These are phyloP conservation scores for Naganishia albida DNA, from an alignment of 1,284 basidiomycete genomes.

Conservation along the genomic window DNA sequence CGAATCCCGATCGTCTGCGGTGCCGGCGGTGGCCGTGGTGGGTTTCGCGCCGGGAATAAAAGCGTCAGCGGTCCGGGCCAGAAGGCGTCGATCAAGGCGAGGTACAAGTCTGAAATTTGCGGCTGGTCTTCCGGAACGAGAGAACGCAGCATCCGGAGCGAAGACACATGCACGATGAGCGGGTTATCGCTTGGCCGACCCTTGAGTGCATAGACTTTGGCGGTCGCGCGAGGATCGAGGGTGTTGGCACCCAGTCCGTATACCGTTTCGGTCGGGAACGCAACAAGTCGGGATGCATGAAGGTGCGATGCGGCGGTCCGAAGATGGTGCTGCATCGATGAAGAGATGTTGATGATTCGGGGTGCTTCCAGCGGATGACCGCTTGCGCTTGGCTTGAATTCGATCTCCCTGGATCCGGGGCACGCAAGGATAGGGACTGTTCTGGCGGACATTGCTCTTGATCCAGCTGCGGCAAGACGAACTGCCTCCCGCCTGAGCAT, in stretches of 20 bases:
- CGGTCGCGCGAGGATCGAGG: conserved; percentile 63
- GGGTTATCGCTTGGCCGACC: conserved; percentile 95
- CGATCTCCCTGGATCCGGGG: neutral
- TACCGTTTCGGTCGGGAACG: conserved; percentile 97
- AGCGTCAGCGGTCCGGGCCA: conserved; percentile 96
- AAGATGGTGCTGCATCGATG: conserved; percentile 39
- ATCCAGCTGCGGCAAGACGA: too few species aligned
- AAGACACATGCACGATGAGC: conserved; percentile 94
- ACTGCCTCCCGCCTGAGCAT: too few species aligned
- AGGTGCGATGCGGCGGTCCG: conserved; percentile 45
- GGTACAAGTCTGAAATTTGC: conserved; percentile 67
- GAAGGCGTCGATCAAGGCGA: conserved; percentile 73
- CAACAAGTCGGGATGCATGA: conserved; percentile 60
- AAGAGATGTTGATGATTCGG: conserved; percentile 34
- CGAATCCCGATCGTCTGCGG: conserved; percentile 79
- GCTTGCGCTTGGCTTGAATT: conserved; percentile 5
- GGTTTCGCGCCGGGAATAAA: conserved; percentile 72
- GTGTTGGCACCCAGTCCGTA: conserved; percentile 93
- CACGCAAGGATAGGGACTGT: conserved; percentile 28
- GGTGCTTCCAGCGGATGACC: conserved; percentile 42
- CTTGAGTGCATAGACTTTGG: conserved; percentile 84
- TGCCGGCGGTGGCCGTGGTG: conserved; percentile 47
- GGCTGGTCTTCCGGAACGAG: conserved; percentile 63
- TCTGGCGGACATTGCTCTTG: neutral
- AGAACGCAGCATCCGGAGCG: conserved; percentile 72